Conservation (phyloP, 768 basidiomycete genomes). For the Trametes gibbosa region DNA sequence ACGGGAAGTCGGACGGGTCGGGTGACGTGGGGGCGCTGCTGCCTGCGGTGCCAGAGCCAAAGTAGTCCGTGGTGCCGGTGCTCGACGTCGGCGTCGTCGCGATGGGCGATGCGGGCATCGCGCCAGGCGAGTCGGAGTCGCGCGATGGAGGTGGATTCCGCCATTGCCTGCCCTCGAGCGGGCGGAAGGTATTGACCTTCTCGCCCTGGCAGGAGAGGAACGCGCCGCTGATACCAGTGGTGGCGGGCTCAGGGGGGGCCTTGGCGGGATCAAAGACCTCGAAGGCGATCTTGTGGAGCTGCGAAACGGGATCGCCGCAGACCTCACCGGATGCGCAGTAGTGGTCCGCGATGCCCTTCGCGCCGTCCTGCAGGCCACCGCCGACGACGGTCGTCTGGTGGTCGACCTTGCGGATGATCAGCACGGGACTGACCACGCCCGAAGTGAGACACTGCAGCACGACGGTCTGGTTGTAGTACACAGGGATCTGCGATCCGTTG, state of each 20-base stretch:
- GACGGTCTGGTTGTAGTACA: constrained; percentile 96
- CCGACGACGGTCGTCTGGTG: constrained; percentile 88
- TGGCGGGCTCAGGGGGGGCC: constrained; percentile 69
- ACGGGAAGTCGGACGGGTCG: constrained; percentile 63
- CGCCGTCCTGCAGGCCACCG: constrained; percentile 85
- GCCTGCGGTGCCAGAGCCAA: constrained; percentile 44
- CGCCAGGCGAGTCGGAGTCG: constrained; percentile 37
- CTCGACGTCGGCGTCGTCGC: constrained; percentile 51
- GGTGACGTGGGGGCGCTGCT: constrained; percentile 72
- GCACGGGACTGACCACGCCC: constrained; percentile 88
- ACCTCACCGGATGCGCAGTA: constrained; percentile 83
- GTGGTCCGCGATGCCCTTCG: constrained; percentile 80
- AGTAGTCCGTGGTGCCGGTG: constrained; percentile 57
- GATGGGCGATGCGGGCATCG: constrained; percentile 67
- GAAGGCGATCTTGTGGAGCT: constrained; percentile 93
- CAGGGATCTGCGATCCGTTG: constrained; percentile 81
- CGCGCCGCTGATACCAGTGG: constrained; percentile 74
- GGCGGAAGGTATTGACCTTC: constrained; percentile 88
- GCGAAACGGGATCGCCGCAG: constrained; percentile 92
- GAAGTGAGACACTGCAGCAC: constrained; percentile 93
- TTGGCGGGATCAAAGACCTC: constrained; percentile 80
- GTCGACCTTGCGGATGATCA: constrained; percentile 94
- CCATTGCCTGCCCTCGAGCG: constrained; percentile 82
- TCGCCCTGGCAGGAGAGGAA: constrained; percentile 92
- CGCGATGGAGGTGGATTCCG: constrained; percentile 33